These are phyloP conservation scores for Tylopilus rubrobrunneus DNA, from an alignment of 768 basidiomycete genomes.

Conservation along the genomic window DNA sequence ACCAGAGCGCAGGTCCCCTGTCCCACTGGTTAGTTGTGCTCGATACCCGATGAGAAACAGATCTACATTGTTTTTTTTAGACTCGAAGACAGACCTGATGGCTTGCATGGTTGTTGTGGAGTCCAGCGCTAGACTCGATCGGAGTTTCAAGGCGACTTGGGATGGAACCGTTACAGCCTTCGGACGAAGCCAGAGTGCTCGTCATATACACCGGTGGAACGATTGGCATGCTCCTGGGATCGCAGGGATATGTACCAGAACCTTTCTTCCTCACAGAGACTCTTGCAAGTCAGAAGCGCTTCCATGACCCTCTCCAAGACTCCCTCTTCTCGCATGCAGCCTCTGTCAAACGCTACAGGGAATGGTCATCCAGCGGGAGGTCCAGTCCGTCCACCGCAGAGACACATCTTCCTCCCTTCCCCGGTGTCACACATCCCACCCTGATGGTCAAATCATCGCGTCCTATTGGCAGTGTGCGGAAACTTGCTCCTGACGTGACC, in stretches of 20 bases:
- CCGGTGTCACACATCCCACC: constrained; percentile 32
- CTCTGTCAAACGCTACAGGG: constrained; percentile 74
- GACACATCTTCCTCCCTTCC: neutral
- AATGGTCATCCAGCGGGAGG: constrained; percentile 68
- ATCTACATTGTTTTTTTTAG: constrained; percentile 21
- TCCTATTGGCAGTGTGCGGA: constrained; percentile 50
- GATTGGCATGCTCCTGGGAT: constrained; percentile 80
- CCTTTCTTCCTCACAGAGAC: constrained; percentile 86
- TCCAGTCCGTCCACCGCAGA: constrained; percentile 41
- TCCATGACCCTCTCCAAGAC: constrained; percentile 87
- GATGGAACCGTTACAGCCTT: constrained; percentile 49
- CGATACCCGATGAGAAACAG: neutral
- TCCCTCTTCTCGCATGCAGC: constrained; percentile 80
- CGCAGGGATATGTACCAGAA: constrained; percentile 79
- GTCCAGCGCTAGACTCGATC: neutral
- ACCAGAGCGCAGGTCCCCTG: constrained; percentile 55
- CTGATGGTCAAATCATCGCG: constrained; percentile 65
- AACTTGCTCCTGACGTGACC: constrained; percentile 31
- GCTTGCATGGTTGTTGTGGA: constrained; percentile 22
- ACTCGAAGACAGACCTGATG: constrained; percentile 26
- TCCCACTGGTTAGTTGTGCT: constrained; percentile 2
- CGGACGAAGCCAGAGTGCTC: constrained; percentile 77
- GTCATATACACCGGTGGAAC: constrained; percentile 90
- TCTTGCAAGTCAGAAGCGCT: constrained; percentile 76
- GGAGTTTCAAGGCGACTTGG: constrained; percentile 2